Evolutionary conservation across 768 basidiomycete species (phyloP), one percentile per base, ranked within the genome.

Genomic region (Pleurotus platypus): DNA sequence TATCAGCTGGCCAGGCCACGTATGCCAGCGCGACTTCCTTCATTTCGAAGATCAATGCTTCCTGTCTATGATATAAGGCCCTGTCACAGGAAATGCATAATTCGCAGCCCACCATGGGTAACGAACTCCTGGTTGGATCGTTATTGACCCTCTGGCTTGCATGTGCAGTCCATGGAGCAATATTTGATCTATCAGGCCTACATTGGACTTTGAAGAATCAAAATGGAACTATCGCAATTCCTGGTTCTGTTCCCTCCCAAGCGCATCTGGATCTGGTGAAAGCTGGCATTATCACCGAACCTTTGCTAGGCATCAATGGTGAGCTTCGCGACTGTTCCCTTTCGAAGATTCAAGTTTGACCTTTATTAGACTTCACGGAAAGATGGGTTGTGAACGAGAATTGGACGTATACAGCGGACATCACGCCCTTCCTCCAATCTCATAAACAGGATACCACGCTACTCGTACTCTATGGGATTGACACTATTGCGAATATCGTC

Each of bases 391-490:
- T 75, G 27, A 69, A 78, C 50, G 82, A 84, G 56, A 79, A 80
- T 57, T 85, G 84, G 82, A 82, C 80, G 0, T 83, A 83, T 60
- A 82, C 79, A 0, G 80, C 82, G 2, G 79, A 81, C 61, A 57
- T 84, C 37, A 63, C 75, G 1, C 79, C 82, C 5, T 73, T 82
- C 56, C 61, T 71, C 20, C 51, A 72, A 22, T 70, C 65, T 54
- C 46, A 46, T 46, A 26, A 46, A 24, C 55, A 56, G 3, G 39
- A 54, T 22, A 54, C 37, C 13, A 73, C 75, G 0, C 62, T 84
- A 7, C 69, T 83, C 9, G 73, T 84, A 5, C 82, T 83, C 62
- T 78, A 83, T 56, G 82, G 82, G 5, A 71, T 85, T 26, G 82
- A 84, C 62, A 84, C 81, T 0, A 71, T 84, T 43, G 81, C 80